A percentile compares a stretch with the other conserved stretches of the same genome.
Evolutionary conservation across 192 early-diverging fungal species (phyloP).

Genomic region (Obelidium mucronatum): DNA sequence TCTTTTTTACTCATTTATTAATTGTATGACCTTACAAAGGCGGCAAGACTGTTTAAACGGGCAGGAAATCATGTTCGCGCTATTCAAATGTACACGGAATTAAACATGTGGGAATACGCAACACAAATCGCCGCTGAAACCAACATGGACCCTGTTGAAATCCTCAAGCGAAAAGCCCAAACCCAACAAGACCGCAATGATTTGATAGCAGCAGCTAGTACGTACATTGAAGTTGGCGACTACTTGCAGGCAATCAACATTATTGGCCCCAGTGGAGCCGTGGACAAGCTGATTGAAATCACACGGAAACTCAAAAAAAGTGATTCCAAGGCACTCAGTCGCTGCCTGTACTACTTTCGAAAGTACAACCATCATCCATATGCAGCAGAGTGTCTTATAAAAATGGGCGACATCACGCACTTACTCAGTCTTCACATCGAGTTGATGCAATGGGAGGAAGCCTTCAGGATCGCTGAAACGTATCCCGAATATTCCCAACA

Average conservation of each 20-base stretch:
- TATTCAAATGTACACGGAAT: conserved; percentile 66
- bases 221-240: conserved; percentile 66
- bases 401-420: conserved; percentile 57
- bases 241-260: conserved; percentile 63
- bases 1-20: conserved; percentile 4
- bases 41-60: conserved; percentile 53
- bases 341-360: conserved; percentile 59
- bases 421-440: conserved; percentile 58
- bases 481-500: conserved; percentile 54
- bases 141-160: conserved; percentile 47
- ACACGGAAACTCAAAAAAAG: conserved; percentile 48
- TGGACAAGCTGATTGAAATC: conserved; percentile 62
- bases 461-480: conserved; percentile 58
- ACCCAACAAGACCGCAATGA: conserved; percentile 64
- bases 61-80: conserved; percentile 57
- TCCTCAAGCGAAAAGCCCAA: conserved; percentile 64
- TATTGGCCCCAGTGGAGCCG: conserved; percentile 54
- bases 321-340: conserved; percentile 51
- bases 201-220: conserved; percentile 60
- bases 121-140: conserved; percentile 60
- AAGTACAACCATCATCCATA: conserved; percentile 53
- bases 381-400: conserved; percentile 58
- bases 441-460: conserved; percentile 63
- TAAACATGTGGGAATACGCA: conserved; percentile 67
- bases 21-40: conserved; percentile 38